phyloP scores from a whole-genome alignment of 208 protist genomes.

The Trypanosoma rangeli region DNA sequence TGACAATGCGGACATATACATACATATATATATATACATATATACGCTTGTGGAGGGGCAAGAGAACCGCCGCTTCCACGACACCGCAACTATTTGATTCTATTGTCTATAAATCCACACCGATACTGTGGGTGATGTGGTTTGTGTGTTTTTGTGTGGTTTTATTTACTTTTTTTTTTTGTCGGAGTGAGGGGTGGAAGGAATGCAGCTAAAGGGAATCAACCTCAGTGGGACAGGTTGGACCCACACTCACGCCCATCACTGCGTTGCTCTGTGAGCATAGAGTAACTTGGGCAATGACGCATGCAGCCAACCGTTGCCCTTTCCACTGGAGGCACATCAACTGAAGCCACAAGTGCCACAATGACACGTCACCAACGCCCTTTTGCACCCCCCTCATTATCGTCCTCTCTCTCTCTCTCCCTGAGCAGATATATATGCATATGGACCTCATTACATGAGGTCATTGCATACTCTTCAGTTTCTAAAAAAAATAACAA shows the following conservation, averaged over 20 bases:
- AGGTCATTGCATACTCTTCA: background rate
- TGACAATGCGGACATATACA: background rate
- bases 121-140: background rate
- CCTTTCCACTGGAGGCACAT: no score
- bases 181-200: no score
- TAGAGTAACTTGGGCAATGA: no score
- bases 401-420: background rate
- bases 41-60: background rate
- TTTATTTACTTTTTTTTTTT: background rate
- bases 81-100: background rate
- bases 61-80: background rate
- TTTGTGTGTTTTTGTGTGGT: background rate
- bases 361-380: background rate
- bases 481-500: background rate
- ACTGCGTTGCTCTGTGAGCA: no score
- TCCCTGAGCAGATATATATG: background rate
- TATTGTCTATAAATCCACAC: background rate
- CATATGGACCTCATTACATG: background rate
- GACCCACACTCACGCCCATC: no score
- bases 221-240: no score
- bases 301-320: no score
- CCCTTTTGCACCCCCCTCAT: background rate
- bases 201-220: no score
- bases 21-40: slow-evolving; percentile 6
- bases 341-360: background rate